Conservation (phyloP, 2,329 filamentous ascomycete genomes). For the Alternaria novae-zelandiae region DNA sequence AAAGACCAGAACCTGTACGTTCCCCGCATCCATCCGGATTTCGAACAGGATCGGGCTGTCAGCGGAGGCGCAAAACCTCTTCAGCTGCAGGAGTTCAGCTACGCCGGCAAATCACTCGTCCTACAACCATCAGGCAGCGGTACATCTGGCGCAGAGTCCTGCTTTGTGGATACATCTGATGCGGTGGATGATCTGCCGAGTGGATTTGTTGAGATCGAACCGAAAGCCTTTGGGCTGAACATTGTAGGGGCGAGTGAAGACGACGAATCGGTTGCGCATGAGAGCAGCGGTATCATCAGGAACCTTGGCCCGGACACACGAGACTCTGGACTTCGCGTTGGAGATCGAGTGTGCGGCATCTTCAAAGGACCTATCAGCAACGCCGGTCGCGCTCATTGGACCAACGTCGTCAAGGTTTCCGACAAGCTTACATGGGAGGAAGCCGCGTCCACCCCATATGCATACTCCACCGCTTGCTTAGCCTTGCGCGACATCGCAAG, state of each 20-base stretch:
- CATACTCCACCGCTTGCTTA: neutral
- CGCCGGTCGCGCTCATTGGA: neutral
- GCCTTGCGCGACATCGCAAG: neutral
- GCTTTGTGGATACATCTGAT: neutral
- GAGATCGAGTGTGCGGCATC: conserved; percentile 3
- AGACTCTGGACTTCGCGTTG: neutral
- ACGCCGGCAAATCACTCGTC: neutral
- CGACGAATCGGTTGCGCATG: neutral
- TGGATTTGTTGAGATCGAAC: neutral
- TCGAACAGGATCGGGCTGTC: neutral
- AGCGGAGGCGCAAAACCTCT: neutral
- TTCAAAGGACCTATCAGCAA: neutral
- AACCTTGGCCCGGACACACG: neutral
- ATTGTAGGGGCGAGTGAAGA: neutral
- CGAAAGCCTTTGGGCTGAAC: neutral
- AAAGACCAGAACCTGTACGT: neutral
- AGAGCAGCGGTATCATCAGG: neutral
- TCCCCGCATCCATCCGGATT: neutral
- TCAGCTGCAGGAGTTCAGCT: neutral
- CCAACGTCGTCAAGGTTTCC: neutral
- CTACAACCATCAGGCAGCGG: neutral
- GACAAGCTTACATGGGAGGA: neutral
- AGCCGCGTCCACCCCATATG: neutral
- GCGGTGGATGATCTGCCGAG: neutral
- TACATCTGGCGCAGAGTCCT: neutral